A percentile compares a stretch with the other conserved stretches of the same genome.
phyloP scores from a whole-genome alignment of 192 early-diverging fungal genomes.

The Mortierella hygrophila region DNA sequence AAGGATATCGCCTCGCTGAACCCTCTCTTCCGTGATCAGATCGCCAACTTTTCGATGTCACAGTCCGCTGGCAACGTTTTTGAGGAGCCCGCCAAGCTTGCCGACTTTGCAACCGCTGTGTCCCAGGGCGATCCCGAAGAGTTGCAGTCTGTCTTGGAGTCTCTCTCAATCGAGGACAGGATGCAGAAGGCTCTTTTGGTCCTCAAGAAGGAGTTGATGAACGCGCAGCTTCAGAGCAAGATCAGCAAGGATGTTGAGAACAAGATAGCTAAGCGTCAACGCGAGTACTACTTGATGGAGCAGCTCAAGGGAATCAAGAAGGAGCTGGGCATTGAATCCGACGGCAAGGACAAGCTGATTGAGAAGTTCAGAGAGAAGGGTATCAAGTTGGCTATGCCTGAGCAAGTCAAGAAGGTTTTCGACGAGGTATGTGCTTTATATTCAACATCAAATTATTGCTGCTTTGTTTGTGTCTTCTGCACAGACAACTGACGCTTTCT shows the following conservation, averaged over 20 bases:
- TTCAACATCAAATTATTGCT: not conserved
- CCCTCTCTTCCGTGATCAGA: conserved; percentile 98
- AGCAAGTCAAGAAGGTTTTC: conserved; percentile 93
- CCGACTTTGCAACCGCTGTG: conserved; percentile 98
- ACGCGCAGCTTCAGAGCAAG: conserved; percentile 97
- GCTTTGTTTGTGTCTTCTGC: not conserved
- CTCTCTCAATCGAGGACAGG: conserved; percentile 88
- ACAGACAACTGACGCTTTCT: not conserved
- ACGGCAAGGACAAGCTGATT: conserved; percentile 98
- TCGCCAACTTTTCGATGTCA: conserved; percentile 95
- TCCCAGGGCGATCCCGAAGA: conserved; percentile 93
- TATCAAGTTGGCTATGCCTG: conserved; percentile 89
- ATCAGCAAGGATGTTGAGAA: conserved; percentile 98
- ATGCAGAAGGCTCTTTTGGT: conserved; percentile 93
- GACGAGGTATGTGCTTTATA: conserved; percentile 72
- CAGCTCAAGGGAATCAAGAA: conserved; percentile 99
- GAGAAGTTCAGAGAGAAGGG: conserved; percentile 94
- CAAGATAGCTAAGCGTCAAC: conserved; percentile 96
- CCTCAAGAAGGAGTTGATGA: conserved; percentile 97
- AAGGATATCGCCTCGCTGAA: conserved; percentile 97
- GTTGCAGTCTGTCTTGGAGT: conserved; percentile 93
- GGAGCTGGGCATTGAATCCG: conserved; percentile 96
- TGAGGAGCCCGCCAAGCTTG: conserved; percentile 93
- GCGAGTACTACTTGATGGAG: conserved; percentile 99
- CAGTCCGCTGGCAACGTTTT: conserved; percentile 97